Conservation (phyloP, 345 rosid species). For the Syzygium jambos region DNA sequence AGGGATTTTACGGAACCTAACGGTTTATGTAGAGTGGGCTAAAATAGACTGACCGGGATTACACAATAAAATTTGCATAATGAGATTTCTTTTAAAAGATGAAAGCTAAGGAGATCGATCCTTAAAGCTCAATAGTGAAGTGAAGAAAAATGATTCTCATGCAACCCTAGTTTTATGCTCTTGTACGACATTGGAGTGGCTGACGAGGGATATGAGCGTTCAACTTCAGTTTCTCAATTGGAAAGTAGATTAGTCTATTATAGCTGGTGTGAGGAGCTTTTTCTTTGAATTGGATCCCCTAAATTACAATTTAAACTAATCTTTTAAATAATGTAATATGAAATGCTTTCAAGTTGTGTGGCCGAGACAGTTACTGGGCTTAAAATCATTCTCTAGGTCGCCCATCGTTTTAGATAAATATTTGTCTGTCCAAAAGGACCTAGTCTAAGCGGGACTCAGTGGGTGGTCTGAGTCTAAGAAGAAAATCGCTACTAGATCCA, state of each 20-base stretch:
- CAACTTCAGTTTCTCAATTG: background rate
- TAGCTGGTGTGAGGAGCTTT: background rate
- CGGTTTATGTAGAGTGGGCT: background rate
- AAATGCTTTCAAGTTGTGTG: background rate
- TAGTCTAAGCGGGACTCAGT: background rate
- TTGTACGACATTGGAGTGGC: background rate
- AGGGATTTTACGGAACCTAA: background rate
- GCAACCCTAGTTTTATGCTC: background rate
- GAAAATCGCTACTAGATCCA: background rate
- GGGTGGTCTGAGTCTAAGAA: background rate
- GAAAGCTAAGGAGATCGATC: background rate
- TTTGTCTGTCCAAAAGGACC: rapidly evolving
- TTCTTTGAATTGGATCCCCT: background rate
- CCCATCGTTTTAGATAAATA: background rate
- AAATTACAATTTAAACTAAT: background rate
- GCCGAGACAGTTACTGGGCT: background rate
- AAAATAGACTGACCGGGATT: background rate
- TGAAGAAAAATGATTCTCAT: background rate
- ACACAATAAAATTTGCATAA: background rate
- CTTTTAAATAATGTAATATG: background rate
- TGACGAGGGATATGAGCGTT: background rate
- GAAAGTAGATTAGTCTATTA: background rate
- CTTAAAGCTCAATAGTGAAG: background rate
- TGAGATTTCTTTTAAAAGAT: background rate
- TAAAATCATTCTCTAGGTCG: background rate